Evolutionary conservation across 73 alveolate species (phyloP), one percentile per base, ranked within the genome.

Genomic region (Halteria grandinella): DNA sequence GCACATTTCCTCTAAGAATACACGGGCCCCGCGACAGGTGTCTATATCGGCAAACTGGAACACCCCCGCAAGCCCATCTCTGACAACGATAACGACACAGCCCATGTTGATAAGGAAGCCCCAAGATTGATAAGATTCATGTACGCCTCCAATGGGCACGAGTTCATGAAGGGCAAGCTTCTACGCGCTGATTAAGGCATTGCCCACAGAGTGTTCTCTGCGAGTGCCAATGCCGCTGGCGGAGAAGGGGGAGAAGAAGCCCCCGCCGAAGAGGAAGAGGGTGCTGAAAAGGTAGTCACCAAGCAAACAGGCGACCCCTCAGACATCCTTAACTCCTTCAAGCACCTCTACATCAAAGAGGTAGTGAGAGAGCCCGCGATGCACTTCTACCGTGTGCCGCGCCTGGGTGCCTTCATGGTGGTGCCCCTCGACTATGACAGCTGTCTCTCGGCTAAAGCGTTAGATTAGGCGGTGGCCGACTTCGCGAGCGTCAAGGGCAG

Each of bases 21-120:
- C 48, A 69, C 81, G 27, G 89, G 82, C n/a, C n/a, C n/a, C 15
- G 89, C 96, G 29, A 92, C 99, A 23, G 99, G 98, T 36, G 96
- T 90, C 27, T 94, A 94, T 62, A 81, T 94, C 28, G 99, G 97
- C 6, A 32, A 75, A 20, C 80, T 82, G 29, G 97, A 93, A 24
- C 77, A 58, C 77, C 86, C 75, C 58, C 49, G 69, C 69, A 87
- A 71, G 55, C 80, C 78, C 75, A 90, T 90, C 23, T 57, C n/a
- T 14, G 93, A 79, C 55, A 88, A 59, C 6, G 99, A 94, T 72
- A 95, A 90, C 55, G 96, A 89, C 51, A 85, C 85, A 55, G 99
- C 98, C 10, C 99, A 94, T 59, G 69, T 89, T n/a, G 95, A 94
- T 83, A 77, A 81, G 0, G 91, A 87, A 11, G 85, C 90, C 14